These are phyloP conservation scores for Nepenthes alata DNA, from an alignment of 179 eudicot genomes.

Conservation along the genomic window DNA sequence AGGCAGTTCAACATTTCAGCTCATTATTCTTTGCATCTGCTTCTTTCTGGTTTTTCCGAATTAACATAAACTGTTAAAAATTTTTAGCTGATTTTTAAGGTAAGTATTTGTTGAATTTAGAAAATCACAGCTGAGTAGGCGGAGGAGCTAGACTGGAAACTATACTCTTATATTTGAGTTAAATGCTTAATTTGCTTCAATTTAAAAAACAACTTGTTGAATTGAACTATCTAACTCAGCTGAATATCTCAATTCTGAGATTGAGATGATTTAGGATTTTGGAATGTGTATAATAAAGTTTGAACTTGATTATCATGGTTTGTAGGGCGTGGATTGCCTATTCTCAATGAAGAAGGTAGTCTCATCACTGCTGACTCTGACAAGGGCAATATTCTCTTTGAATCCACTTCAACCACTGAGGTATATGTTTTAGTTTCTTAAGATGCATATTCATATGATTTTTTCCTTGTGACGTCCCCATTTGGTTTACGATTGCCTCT, in stretches of 20 bases:
- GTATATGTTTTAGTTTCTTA: slow-evolving; percentile 17
- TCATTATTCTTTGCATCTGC: too few species aligned
- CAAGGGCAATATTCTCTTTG: slow-evolving; percentile 32
- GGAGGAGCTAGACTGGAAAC: too few species aligned
- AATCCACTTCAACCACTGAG: slow-evolving; percentile 55
- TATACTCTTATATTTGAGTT: not conserved
- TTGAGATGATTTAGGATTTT: not conserved
- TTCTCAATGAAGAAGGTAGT: slow-evolving; percentile 80
- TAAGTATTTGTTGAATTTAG: too few species aligned
- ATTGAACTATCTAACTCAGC: not conserved
- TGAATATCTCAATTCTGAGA: not conserved
- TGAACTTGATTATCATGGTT: not conserved
- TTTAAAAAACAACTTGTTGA: too few species aligned
- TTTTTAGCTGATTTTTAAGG: too few species aligned
- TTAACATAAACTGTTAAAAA: too few species aligned
- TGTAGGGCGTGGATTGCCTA: slow-evolving; percentile 71
- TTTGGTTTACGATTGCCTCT: too few species aligned
- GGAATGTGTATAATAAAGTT: not conserved
- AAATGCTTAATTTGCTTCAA: not conserved
- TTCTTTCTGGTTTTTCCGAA: too few species aligned
- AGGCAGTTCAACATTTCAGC: too few species aligned
- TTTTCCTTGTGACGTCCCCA: too few species aligned
- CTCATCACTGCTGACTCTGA: slow-evolving; percentile 43
- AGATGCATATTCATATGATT: too few species aligned
- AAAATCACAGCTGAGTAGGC: too few species aligned